Evolutionary conservation across 2,329 filamentous ascomycete species (phyloP), one percentile per base, ranked within the genome.

Genomic region (Chaetomiaceae sp.): DNA sequence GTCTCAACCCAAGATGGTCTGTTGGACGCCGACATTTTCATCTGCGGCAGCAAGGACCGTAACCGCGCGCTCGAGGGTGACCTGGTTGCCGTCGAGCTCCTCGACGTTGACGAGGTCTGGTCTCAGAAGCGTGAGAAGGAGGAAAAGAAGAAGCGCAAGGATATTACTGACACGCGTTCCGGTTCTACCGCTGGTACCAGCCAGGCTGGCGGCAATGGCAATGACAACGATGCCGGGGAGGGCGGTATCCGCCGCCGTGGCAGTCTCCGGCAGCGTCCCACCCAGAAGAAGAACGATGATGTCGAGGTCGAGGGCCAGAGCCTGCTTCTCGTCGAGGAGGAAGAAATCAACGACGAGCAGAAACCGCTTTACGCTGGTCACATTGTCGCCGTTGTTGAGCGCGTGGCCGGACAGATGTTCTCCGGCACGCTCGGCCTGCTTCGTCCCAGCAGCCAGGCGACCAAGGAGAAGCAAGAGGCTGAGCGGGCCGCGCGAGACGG

Each of bases 101-200:
- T 98, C 42, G 91, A 98, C 61, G 93, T 98, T 7, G 93, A 97
- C 64, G 93, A 98, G 63, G 93, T 98, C 3, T 98, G 93, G 93
- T 81, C 85, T 19, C 93, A 98, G 73, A 98, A 98, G 76, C 88
- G 89, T 47, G 93, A 98, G 68, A 98, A 98, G 67, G 93, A 98
- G 70, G 93, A 98, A 67, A 98, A 98, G 79, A 98, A 98, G 81
- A 98, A 97, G 74, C 87, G 93, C 66, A 98, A 98, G 75, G 93
- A 98, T 62, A 95, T 96, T 49, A 94, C 89, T 27, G 93, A 97
- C 64, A 90, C 88, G 49, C 83, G 91, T 55, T 81, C 80, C 42
- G 84, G 84, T 55, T 85, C 85, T 52, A 85, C 79, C 55, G 87
- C 81, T 60, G 85, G 84, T 54, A 82, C 82, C 52, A 82, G 78